Conservation (phyloP, 2,329 filamentous ascomycete genomes). For the Sordariomycetes sp. region DNA sequence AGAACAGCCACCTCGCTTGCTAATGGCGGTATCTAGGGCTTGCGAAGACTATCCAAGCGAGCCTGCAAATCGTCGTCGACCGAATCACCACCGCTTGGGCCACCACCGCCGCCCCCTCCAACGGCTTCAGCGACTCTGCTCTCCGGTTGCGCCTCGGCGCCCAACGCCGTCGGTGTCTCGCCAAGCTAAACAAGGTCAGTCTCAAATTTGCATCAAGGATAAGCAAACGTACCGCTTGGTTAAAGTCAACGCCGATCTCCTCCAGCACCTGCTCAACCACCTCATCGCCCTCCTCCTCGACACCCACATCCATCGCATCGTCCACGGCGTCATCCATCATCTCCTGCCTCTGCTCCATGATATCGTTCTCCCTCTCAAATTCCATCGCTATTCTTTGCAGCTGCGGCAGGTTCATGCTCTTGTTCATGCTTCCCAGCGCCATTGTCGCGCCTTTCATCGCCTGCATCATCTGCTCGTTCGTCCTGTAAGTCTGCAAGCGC, state of each 20-base stretch:
- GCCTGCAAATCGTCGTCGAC: conserved; percentile 94
- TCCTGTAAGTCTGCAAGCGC: conserved; percentile 93
- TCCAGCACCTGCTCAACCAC: conserved; percentile 94
- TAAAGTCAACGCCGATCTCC: conserved; percentile 91
- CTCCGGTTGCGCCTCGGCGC: conserved; percentile 64
- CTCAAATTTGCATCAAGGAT: not conserved
- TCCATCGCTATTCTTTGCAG: conserved; percentile 97
- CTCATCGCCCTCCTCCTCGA: conserved; percentile 94
- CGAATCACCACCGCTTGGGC: conserved; percentile 46
- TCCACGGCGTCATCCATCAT: conserved; percentile 99
- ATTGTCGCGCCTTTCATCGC: conserved; percentile 97
- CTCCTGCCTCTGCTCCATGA: conserved; percentile 98
- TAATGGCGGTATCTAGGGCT: too few species aligned
- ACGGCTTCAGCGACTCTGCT: conserved; percentile 79
- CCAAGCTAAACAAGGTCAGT: conserved; percentile 55
- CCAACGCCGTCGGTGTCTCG: conserved; percentile 79
- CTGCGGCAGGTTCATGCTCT: conserved; percentile 92
- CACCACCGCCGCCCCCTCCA: conserved; percentile 41
- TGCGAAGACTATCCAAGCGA: conserved; percentile 76
- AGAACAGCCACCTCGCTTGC: too few species aligned
- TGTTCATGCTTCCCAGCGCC: conserved; percentile 92
- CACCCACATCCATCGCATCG: conserved; percentile 81
- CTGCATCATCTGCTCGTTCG: conserved; percentile 99
- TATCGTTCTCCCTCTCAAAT: conserved; percentile 96
- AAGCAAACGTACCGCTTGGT: conserved; percentile 62